Conservation (phyloP, 2,329 filamentous ascomycete species). For the Diaporthe vexans region DNA sequence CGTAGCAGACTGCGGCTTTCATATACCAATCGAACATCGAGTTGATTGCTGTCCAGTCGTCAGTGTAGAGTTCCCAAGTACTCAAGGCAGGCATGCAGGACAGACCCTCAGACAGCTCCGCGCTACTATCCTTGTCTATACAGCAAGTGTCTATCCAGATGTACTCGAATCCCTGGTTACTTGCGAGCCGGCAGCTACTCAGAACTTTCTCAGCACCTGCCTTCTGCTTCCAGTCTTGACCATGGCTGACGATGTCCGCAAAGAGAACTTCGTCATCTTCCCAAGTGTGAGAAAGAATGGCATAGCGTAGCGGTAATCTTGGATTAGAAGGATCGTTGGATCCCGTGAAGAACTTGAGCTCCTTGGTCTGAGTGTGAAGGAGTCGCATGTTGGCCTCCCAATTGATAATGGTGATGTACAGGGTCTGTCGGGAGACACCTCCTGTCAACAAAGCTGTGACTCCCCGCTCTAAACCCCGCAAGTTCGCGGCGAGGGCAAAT, state of each 20-base stretch:
- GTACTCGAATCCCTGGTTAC: not conserved
- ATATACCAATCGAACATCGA: conserved; percentile 18
- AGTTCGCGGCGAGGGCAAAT: no score
- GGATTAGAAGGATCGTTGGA: no score
- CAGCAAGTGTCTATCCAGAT: conserved; percentile 32
- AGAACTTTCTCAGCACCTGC: not conserved
- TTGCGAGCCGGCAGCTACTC: not conserved
- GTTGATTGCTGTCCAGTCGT: not conserved
- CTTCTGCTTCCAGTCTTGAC: not conserved
- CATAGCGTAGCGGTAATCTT: not conserved
- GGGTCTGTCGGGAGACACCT: no score
- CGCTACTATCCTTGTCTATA: conserved; percentile 23
- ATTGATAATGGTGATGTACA: no score
- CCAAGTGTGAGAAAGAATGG: not conserved
- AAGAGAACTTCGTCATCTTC: not conserved
- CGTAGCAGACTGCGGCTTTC: not conserved
- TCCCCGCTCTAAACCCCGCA: no score
- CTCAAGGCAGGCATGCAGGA: accelerated
- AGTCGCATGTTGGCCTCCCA: no score
- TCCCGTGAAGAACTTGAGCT: no score
- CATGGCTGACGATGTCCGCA: not conserved
- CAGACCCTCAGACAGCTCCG: not conserved
- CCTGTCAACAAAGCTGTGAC: no score
- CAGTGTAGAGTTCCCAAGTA: not conserved
- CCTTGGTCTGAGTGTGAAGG: no score